Evolutionary conservation across 2,329 filamentous ascomycete species (phyloP).

Genomic region (Parafenestella ontariensis): DNA sequence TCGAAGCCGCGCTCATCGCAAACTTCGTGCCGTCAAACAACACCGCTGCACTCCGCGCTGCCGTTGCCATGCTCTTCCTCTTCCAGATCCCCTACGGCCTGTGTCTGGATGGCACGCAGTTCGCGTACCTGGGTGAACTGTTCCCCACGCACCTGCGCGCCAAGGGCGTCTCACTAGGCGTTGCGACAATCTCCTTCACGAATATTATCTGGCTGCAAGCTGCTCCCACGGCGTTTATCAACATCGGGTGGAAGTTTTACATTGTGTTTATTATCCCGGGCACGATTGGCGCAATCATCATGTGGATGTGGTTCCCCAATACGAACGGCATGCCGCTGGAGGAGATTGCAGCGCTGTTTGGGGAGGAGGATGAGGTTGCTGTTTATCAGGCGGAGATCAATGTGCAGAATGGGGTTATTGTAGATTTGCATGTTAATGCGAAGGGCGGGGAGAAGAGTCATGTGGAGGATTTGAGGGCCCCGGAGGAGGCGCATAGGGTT

Average conservation of each 20-base stretch:
- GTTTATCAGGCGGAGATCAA: constrained; percentile 28
- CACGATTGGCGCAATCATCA: constrained; percentile 53
- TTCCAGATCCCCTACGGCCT: constrained; percentile 59
- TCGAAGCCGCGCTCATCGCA: constrained; percentile 59
- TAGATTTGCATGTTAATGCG: constrained; percentile 13
- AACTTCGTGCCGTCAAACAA: constrained; percentile 28
- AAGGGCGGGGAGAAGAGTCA: constrained; percentile 12
- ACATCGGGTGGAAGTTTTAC: constrained; percentile 34
- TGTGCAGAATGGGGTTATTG: constrained; percentile 10
- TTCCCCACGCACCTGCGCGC: constrained; percentile 56
- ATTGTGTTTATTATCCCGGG: constrained; percentile 29
- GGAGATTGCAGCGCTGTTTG: constrained; percentile 49
- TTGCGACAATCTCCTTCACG: constrained; percentile 29
- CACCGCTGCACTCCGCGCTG: constrained; percentile 48
- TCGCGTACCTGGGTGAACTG: constrained; percentile 59
- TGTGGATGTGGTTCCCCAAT: constrained; percentile 62
- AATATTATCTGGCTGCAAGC: constrained; percentile 63
- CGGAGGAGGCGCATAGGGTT: no score
- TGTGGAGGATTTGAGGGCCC: not conserved
- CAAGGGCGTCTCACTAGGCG: constrained; percentile 48
- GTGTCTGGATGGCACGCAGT: constrained; percentile 59
- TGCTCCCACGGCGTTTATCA: constrained; percentile 43
- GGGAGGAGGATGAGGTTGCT: constrained; percentile 54
- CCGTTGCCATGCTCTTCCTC: constrained; percentile 58
- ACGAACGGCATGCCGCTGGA: constrained; percentile 64